Evolutionary conservation across 2,329 filamentous ascomycete species (phyloP).

Genomic region (Orbilia javanica): DNA sequence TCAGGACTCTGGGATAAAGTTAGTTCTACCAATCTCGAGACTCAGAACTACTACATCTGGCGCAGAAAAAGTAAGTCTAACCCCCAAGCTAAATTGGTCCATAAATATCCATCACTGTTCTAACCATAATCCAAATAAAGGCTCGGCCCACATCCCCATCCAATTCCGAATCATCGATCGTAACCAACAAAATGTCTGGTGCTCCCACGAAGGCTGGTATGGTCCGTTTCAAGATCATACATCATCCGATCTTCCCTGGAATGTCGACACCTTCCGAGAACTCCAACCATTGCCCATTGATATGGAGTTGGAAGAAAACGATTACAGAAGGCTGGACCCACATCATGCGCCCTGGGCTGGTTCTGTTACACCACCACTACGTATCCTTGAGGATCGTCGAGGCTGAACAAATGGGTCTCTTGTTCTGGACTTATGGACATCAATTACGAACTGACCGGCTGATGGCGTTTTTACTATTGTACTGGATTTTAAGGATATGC

Average conservation of each 20-base stretch:
- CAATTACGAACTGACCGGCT: too few relatives aligned
- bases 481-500: too few relatives aligned
- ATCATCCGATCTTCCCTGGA: background rate
- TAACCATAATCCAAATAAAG: background rate
- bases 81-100: background rate
- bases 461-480: too few relatives aligned
- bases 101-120: too few relatives aligned
- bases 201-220: slow-evolving; percentile 3
- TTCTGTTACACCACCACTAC: too few relatives aligned
- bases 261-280: background rate
- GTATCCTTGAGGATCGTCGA: too few relatives aligned
- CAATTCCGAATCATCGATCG: background rate
- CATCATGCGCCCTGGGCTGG: background rate
- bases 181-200: background rate
- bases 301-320: background rate
- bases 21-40: too few relatives aligned
- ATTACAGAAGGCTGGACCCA: background rate
- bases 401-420: too few relatives aligned
- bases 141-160: background rate
- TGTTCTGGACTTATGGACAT: too few relatives aligned
- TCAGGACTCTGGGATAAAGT: background rate
- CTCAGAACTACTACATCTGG: background rate
- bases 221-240: slow-evolving; percentile 30
- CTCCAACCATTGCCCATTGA: background rate
- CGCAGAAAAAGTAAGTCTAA: background rate